A percentile compares a stretch with the other conserved stretches of the same genome.
Evolutionary conservation across 2,329 filamentous ascomycete species (phyloP).

Genomic region (Rhynchosporium graminicola): DNA sequence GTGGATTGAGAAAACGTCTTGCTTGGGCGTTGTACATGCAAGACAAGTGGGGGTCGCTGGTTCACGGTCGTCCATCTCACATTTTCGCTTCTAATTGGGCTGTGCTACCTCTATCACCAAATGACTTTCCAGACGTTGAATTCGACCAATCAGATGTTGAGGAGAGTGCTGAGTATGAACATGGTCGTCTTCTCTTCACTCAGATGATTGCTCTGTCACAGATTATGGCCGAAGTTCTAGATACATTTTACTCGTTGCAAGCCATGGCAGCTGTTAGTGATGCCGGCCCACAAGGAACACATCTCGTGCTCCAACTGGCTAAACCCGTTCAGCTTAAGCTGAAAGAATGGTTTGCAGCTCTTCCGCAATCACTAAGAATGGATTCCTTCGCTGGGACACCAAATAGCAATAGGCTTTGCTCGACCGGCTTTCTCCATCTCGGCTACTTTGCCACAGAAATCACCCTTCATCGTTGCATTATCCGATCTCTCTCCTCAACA

Average conservation of each 20-base stretch:
- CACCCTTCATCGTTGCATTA: conserved; percentile 86
- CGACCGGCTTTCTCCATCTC: conserved; percentile 79
- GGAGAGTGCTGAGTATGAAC: conserved; percentile 61
- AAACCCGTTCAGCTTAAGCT: conserved; percentile 82
- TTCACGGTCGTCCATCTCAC: conserved; percentile 84
- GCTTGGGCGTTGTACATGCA: conserved; percentile 94
- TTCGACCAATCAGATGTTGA: conserved; percentile 64
- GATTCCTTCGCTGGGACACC: conserved; percentile 54
- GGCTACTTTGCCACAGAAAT: conserved; percentile 95
- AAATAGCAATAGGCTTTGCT: conserved; percentile 52
- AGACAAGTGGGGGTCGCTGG: conserved; percentile 86
- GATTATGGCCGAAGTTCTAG: conserved; percentile 77
- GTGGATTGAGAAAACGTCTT: conserved; percentile 78
- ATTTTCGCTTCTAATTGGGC: conserved; percentile 72
- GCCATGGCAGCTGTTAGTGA: conserved; percentile 69
- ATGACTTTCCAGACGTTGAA: conserved; percentile 74
- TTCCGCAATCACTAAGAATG: conserved; percentile 64
- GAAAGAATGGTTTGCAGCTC: conserved; percentile 76
- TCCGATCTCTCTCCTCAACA: conserved; percentile 68
- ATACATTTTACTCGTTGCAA: conserved; percentile 78
- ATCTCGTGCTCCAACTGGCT: conserved; percentile 71
- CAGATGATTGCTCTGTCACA: conserved; percentile 75
- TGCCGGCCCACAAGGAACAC: conserved; percentile 69
- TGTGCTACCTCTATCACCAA: conserved; percentile 62
- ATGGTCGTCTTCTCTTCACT: conserved; percentile 69